These are phyloP conservation scores for Fusarium buharicum DNA, from an alignment of 2,329 filamentous ascomycete species.

Conservation along the genomic window DNA sequence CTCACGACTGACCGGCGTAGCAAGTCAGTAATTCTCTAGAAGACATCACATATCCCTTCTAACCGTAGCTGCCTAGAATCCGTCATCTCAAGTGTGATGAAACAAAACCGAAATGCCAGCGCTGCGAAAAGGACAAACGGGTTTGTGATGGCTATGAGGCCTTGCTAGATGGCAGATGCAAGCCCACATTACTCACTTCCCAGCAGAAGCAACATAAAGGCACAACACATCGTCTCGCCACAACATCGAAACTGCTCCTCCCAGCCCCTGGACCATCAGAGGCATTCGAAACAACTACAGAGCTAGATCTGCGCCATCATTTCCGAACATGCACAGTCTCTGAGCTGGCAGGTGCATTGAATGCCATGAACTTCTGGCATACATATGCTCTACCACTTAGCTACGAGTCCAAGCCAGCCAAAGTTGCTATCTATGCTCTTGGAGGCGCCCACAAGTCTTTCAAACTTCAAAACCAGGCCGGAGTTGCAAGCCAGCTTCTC, in stretches of 20 bases:
- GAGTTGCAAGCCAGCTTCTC: not conserved
- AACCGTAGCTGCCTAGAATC: slow-evolving; percentile 2
- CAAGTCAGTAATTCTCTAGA: not conserved
- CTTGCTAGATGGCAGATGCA: not conserved
- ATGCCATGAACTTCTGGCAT: slow-evolving; percentile 16
- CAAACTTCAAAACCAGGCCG: slow-evolving; percentile 9
- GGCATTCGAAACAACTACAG: not conserved
- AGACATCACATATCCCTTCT: not conserved
- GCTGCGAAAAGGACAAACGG: slow-evolving; percentile 17
- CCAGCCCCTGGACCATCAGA: slow-evolving; percentile 6
- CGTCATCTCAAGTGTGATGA: slow-evolving; percentile 31
- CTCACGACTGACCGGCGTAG: not conserved
- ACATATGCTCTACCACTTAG: slow-evolving; percentile 6
- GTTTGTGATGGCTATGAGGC: slow-evolving; percentile 17
- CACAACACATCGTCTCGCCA: not conserved
- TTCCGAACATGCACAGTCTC: slow-evolving; percentile 8
- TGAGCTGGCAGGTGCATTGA: not conserved
- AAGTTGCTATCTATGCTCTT: slow-evolving; percentile 7
- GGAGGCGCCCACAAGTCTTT: slow-evolving; percentile 23
- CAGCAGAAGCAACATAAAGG: slow-evolving; percentile 1
- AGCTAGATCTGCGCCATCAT: slow-evolving; percentile 16
- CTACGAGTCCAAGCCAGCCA: slow-evolving; percentile 1
- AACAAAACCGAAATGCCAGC: slow-evolving; percentile 14
- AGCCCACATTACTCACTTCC: not conserved
- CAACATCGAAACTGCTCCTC: not conserved